Evolutionary conservation across 495 filamentous ascomycete species (phyloP), one percentile per base, ranked within the genome.

Genomic region (Copromyces sp.): DNA sequence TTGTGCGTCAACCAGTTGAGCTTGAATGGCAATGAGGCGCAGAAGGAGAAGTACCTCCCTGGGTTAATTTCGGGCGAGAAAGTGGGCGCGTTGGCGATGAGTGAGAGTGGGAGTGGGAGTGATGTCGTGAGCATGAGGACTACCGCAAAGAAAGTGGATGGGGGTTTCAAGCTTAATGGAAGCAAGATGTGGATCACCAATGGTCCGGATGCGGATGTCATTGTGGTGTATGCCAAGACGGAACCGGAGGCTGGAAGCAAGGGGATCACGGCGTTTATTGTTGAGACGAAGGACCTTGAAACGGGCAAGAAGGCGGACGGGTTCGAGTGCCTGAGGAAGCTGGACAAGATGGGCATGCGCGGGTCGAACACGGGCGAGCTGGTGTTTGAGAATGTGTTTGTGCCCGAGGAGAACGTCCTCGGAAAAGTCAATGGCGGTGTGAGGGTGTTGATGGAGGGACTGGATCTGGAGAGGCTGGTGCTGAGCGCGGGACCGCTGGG

Each of bases 131-230:
- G 91, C 79, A 99, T 99, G 95, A 93, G 93, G 79, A 96, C 91
- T 24, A 88, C 86, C 0, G 94, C 95, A 0, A 90, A 89, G 77
- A 85, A 86, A 47, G 91, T 91, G 17, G 93, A 97, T 75, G 94
- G 94, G 16, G 95, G 95, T 37, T 98, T 90, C 82, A 37, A 93
- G 39, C 85, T 99, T 71, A 93, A 93, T 75, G 95, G 95, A 16
- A 93, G 92, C 32, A 99, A 99, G 87, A 98, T 99, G 95, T 99
- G 95, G 95, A 99, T 99, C 74, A 99, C 95, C 38, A 99, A 99
- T 78, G 95, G 95, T 16, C 95, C 95, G 17, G 96, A 98, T 76
- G 95, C 94, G 53, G 88, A 97, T 80, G 85, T 90, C 38, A 87
- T 98, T 16, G 87, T 99, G 68, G 94, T 99, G 29, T 99, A 99